These are phyloP conservation scores for Catharanthus roseus DNA, from an alignment of 257 asterid species.

Conservation along the genomic window DNA sequence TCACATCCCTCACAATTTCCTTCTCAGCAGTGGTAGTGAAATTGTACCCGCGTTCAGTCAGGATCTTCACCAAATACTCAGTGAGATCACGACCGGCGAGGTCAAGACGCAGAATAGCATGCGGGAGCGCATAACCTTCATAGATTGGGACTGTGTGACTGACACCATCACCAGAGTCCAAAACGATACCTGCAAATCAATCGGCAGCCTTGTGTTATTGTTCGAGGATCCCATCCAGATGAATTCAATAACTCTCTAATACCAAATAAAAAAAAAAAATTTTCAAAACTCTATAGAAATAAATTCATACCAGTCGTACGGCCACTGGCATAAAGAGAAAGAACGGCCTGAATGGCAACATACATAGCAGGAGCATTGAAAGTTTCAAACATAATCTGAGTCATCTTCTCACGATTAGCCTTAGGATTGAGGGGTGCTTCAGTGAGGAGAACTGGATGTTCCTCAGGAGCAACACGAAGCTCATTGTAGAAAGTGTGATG, in stretches of 20 bases:
- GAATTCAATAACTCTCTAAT: too few species aligned
- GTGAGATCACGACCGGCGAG: slow-evolving; percentile 21
- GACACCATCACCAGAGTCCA: slow-evolving; percentile 18
- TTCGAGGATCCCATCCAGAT: neutral
- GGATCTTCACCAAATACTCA: slow-evolving; percentile 17
- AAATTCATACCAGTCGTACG: slow-evolving; percentile 79
- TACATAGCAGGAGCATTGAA: slow-evolving; percentile 93
- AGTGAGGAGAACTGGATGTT: slow-evolving; percentile 83
- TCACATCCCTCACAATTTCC: slow-evolving; percentile 18
- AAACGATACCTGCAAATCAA: slow-evolving; percentile 5
- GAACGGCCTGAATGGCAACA: slow-evolving; percentile 95
- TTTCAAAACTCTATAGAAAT: too few species aligned
- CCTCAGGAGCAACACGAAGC: slow-evolving; percentile 95
- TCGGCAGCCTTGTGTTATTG: too few species aligned
- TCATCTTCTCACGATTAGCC: slow-evolving; percentile 94
- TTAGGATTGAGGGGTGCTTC: slow-evolving; percentile 95
- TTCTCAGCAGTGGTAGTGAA: slow-evolving; percentile 15
- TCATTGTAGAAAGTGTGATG: slow-evolving; percentile 91
- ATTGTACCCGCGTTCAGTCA: slow-evolving; percentile 17
- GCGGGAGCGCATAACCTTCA: slow-evolving; percentile 16
- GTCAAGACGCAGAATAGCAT: slow-evolving; percentile 22
- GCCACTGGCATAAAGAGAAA: slow-evolving; percentile 89
- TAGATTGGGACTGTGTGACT: slow-evolving; percentile 19
- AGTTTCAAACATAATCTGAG: slow-evolving; percentile 94
- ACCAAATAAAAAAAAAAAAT: too few species aligned